These are phyloP conservation scores for Aureobasidium sp. DNA, from an alignment of 2,329 filamentous ascomycete genomes.

Conservation along the genomic window DNA sequence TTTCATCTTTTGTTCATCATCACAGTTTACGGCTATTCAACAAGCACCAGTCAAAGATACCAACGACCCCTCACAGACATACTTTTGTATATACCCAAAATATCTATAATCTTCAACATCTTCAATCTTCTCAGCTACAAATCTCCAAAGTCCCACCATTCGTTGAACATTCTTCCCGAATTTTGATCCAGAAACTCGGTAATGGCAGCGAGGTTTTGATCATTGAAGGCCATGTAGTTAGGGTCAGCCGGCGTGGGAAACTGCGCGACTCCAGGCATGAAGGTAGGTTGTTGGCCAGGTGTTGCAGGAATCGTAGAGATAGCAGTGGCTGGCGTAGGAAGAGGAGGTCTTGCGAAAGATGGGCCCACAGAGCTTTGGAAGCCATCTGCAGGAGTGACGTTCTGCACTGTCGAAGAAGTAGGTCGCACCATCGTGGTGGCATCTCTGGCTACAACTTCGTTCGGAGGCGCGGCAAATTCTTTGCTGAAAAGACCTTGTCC, in stretches of 20 bases:
- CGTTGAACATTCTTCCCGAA: slow-evolving; percentile 13
- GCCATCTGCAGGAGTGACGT: neutral
- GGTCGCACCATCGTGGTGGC: neutral
- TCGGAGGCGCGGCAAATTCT: neutral
- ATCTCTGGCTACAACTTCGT: neutral
- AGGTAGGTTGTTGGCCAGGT: neutral
- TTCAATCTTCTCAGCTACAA: neutral
- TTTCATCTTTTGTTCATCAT: neutral
- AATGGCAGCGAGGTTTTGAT: slow-evolving; percentile 10
- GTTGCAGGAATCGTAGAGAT: neutral
- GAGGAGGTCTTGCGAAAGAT: neutral
- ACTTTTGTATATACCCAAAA: neutral
- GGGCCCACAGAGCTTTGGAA: neutral
- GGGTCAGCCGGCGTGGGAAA: neutral
- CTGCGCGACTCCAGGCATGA: neutral
- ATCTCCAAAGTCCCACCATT: slow-evolving; percentile 15
- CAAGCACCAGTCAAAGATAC: neutral
- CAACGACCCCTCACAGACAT: neutral
- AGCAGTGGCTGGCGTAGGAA: neutral
- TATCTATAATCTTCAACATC: neutral
- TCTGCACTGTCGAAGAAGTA: neutral
- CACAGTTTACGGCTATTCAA: slow-evolving; percentile 1
- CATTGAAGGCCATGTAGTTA: slow-evolving; percentile 9
- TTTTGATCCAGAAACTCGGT: slow-evolving; percentile 14
- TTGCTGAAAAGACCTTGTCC: neutral